These are phyloP conservation scores for Monoraphidium neglectum DNA, from an alignment of 139 green algal species.

Conservation along the genomic window DNA sequence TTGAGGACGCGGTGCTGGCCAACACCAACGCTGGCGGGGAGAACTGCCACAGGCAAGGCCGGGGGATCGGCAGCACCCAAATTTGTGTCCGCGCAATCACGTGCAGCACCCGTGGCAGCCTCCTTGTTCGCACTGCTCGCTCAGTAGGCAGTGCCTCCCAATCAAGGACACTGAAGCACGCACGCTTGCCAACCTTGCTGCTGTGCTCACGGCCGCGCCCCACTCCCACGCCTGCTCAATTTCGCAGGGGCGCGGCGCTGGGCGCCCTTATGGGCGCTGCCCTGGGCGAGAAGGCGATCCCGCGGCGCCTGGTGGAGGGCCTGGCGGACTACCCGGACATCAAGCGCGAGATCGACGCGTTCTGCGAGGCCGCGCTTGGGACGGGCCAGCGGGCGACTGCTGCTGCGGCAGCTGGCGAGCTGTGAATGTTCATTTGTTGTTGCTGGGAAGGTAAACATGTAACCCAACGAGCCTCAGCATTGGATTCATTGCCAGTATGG, in stretches of 20 bases:
- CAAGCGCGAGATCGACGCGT: slow-evolving; percentile 51
- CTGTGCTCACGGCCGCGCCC: neutral
- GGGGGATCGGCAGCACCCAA: too few relatives aligned
- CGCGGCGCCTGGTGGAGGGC: slow-evolving; percentile 38
- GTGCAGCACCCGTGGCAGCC: neutral
- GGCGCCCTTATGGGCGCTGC: slow-evolving; percentile 61
- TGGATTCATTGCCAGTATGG: too few relatives aligned
- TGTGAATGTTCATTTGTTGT: too few relatives aligned
- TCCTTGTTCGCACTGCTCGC: too few relatives aligned
- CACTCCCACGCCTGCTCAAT: neutral
- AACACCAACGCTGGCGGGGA: slow-evolving; percentile 71
- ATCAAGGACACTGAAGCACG: neutral
- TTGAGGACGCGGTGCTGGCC: slow-evolving; percentile 59
- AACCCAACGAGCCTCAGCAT: too few relatives aligned
- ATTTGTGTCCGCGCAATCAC: neutral
- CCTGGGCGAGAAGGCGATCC: slow-evolving; percentile 49
- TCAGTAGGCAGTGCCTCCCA: too few relatives aligned
- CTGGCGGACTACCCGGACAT: slow-evolving; percentile 36
- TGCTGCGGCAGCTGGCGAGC: too few relatives aligned
- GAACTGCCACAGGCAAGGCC: slow-evolving; percentile 76
- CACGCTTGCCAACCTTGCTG: neutral
- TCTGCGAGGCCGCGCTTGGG: slow-evolving; percentile 7
- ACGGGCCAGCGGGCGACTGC: too few relatives aligned
- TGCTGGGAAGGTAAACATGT: too few relatives aligned
- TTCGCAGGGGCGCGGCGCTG: slow-evolving; percentile 46